Conservation (phyloP, 139 green algal genomes). For the Tetradesmus lagerheimii region DNA sequence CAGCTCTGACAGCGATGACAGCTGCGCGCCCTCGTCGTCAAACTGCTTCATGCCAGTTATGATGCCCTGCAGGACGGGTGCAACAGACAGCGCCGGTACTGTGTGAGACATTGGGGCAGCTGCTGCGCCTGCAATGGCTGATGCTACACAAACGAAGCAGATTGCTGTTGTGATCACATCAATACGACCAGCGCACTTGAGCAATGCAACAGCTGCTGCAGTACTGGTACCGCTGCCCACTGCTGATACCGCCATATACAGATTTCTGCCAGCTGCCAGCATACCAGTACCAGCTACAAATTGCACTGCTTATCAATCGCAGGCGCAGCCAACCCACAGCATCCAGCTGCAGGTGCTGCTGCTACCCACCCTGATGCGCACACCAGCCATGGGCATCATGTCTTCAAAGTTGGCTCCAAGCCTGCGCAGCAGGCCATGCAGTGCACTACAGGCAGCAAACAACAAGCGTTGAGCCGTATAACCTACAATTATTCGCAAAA, state of each 20-base stretch:
- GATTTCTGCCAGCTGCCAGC: not conserved
- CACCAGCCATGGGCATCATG: constrained; percentile 68
- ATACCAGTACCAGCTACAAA: not conserved
- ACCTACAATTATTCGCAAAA: not conserved
- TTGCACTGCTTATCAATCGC: not conserved
- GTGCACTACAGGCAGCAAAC: constrained; percentile 58
- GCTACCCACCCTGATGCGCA: constrained; percentile 69
- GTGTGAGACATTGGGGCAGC: too few species aligned
- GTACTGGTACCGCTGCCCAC: not conserved
- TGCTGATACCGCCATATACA: not conserved
- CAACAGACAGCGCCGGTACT: not conserved
- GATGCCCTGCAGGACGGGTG: constrained; percentile 71
- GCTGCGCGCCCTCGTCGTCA: constrained; percentile 84
- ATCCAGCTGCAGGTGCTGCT: not conserved
- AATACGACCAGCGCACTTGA: too few species aligned
- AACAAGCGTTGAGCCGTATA: not conserved
- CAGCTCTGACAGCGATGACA: constrained; percentile 88
- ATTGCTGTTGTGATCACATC: not conserved
- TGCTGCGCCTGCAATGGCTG: not conserved
- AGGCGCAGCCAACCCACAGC: not conserved
- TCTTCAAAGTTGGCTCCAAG: constrained; percentile 91
- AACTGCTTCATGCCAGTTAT: constrained; percentile 78
- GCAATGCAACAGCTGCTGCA: too few species aligned
- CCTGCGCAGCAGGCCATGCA: constrained; percentile 89
- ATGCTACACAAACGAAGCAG: not conserved